Conservation (phyloP, 2,329 filamentous ascomycete genomes). For the Paecilomyces variotii region DNA sequence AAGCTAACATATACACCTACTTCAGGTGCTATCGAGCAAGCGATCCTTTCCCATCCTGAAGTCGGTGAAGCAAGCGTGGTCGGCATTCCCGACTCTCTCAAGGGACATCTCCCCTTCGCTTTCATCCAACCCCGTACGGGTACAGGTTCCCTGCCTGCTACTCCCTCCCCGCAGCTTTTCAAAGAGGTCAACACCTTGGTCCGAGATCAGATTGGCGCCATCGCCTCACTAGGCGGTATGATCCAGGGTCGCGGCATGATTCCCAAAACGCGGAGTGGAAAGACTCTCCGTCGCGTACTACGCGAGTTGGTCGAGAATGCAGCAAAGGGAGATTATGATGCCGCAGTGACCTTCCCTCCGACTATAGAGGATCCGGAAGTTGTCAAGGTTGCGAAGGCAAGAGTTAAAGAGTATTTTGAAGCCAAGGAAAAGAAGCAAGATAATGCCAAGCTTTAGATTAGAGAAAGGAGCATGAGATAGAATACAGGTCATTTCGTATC, state of each 20-base stretch:
- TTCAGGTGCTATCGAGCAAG: slow-evolving; percentile 79
- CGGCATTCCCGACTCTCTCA: slow-evolving; percentile 74
- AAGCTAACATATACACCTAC: background rate
- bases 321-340: slow-evolving; percentile 63
- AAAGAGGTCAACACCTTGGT: slow-evolving; percentile 47
- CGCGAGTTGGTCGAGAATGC: slow-evolving; percentile 79
- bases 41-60: slow-evolving; percentile 68
- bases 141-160: slow-evolving; percentile 21
- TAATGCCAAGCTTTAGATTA: slow-evolving; percentile 38
- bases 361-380: slow-evolving; percentile 76
- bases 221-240: slow-evolving; percentile 77
- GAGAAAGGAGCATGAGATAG: background rate
- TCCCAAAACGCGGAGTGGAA: slow-evolving; percentile 85
- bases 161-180: slow-evolving; percentile 37
- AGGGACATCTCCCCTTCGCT: slow-evolving; percentile 86
- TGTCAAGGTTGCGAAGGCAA: slow-evolving; percentile 63
- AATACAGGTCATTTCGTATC: background rate
- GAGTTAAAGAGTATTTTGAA: slow-evolving; percentile 69
- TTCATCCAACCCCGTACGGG: slow-evolving; percentile 60
- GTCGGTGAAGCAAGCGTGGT: slow-evolving; percentile 83
- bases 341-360: slow-evolving; percentile 64
- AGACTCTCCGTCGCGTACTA: slow-evolving; percentile 75
- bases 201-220: slow-evolving; percentile 74
- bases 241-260: slow-evolving; percentile 82
- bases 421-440: slow-evolving; percentile 26